Conservation (phyloP, 768 basidiomycete species). For the Lepiota venenata region DNA sequence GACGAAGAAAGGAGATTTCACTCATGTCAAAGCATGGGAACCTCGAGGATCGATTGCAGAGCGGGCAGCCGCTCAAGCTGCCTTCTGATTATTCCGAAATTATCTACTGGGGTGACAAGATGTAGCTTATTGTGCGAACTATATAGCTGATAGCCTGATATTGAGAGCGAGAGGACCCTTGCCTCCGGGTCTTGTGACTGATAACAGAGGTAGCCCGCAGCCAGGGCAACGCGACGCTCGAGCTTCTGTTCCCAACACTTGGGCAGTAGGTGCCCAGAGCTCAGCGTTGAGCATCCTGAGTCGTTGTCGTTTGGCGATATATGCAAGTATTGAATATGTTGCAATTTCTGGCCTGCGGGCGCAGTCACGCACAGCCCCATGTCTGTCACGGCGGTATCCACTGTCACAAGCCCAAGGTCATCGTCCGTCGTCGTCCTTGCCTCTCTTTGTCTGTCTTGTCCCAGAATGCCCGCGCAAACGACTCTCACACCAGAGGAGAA, state of each 20-base stretch:
- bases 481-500: slow-evolving; percentile 76
- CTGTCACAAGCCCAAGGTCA: slow-evolving; percentile 3
- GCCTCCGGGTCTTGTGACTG: too few relatives aligned
- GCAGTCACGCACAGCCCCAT: slow-evolving; percentile 5
- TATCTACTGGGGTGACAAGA: background rate
- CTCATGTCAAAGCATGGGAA: slow-evolving; percentile 52
- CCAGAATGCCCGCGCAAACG: slow-evolving; percentile 68
- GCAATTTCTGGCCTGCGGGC: too few relatives aligned
- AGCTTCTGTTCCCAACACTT: too few relatives aligned
- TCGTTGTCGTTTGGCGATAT: too few relatives aligned
- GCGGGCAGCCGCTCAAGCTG: slow-evolving; percentile 58
- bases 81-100: slow-evolving; percentile 36
- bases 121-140: too few relatives aligned
- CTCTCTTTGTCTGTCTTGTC: slow-evolving; percentile 9
- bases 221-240: too few relatives aligned
- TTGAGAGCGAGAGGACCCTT: background rate
- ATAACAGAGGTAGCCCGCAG: too few relatives aligned
- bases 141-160: background rate
- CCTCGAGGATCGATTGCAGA: slow-evolving; percentile 71
- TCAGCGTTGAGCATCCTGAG: too few relatives aligned
- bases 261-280: too few relatives aligned
- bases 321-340: too few relatives aligned
- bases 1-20: slow-evolving; percentile 21
- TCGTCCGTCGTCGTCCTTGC: slow-evolving; percentile 2
- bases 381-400: slow-evolving; percentile 5